These are phyloP conservation scores for Eucalyptus viminalis DNA, from an alignment of 345 rosid genomes.

Conservation along the genomic window DNA sequence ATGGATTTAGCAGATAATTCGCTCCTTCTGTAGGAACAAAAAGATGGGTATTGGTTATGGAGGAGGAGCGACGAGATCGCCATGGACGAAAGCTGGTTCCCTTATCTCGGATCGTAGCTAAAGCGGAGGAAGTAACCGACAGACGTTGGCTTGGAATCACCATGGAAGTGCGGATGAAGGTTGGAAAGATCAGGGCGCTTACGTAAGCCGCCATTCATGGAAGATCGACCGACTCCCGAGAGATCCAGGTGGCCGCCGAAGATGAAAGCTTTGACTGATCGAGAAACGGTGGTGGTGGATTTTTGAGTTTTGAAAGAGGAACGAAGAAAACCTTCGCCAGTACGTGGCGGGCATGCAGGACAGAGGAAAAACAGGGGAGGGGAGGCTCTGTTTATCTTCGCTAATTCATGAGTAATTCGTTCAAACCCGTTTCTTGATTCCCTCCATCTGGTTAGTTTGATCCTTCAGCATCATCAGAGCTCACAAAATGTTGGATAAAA, in stretches of 20 bases:
- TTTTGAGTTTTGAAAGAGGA: neutral
- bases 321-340: neutral
- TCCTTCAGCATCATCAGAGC: neutral
- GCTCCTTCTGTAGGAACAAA: neutral
- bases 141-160: neutral
- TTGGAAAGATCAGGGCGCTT: neutral
- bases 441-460: neutral
- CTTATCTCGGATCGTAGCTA: neutral
- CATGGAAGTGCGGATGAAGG: neutral
- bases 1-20: neutral
- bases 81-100: neutral
- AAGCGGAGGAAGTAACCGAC: neutral
- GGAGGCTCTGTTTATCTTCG: neutral
- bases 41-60: neutral
- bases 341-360: neutral
- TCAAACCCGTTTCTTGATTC: neutral
- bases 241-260: neutral
- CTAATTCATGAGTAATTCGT: neutral
- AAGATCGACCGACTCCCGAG: neutral
- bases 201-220: neutral
- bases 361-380: neutral
- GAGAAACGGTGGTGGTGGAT: neutral
- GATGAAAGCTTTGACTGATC: neutral
- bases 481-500: neutral
- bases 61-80: neutral